Base-by-base conservation (phyloP, 192 early-diverging fungal species). In the Coemansia sp. region DNA sequence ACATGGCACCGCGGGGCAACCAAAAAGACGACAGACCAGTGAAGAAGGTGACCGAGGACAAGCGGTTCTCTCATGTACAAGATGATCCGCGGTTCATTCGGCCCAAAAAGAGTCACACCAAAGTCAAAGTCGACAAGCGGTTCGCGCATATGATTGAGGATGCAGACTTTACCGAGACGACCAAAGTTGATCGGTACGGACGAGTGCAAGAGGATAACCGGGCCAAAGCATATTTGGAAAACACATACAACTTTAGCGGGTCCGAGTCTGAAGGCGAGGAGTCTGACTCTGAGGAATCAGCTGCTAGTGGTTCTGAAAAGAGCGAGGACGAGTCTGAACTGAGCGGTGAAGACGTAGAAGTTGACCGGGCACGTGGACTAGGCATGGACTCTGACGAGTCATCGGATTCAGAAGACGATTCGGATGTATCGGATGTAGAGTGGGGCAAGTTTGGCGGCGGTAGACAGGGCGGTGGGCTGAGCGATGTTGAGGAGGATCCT, bases 111-210 rank as follows among this genome's bases (percentile, higher is more conserved):
- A 87, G 86, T 62, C 88, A 88, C 52, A 76, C 73, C 50, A 97
- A 98, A 71, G 85, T 98, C 55, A 85, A 85, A 12, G 85, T 98
- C 27, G 96, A 98, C 84, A 83, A 87, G 62, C 90, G 96, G 45
- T 98, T 98, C 73, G 65, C 84, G 10, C 73, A 82, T 19, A 92
- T 98, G 89, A 83, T 97, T 62, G 81, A 87, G 23, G 82, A 84
- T 68, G 86, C 89, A 20, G 87, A 86, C 49, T 88, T 90, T 66
- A 86, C 72, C 14, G 69, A 66, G 41, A 64, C 70, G 2, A 62
- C 75, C 65, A 71, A 64, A 23, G 65, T 84, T n/a, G 81, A 84
- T 37, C 45, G 68, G 18, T 79, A 73, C 41, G 82, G 76, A 0
- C 71, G 69, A 11, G 39, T 52, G 9, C 61, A 65, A 7, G 71